Base-by-base conservation (phyloP, 805 yeast genomes). In the Zygosaccharomyces siamensis region DNA sequence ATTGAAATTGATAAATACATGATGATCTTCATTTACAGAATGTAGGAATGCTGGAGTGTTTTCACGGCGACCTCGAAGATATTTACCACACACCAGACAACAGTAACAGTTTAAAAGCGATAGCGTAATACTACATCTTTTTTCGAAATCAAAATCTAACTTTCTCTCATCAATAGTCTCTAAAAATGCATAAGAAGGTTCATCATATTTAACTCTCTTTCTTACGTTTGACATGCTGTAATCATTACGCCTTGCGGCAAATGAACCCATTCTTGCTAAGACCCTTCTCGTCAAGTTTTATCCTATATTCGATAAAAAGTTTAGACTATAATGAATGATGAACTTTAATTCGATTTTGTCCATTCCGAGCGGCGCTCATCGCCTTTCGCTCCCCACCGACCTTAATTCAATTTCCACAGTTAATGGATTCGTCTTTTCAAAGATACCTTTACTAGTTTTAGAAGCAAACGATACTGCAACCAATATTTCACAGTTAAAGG, bases 1-100 rank as follows among this genome's bases (percentile, higher is more conserved):
- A 11, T 62, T 59, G 46, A 86, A 69, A 58, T 77, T 83, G 43
- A 86, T 71, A 58, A 70, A 86, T 1, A 84, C 74, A 61, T 80
- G 86, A 57, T 85, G 90, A 51, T 76, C 73, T 4, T 72, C 77
- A 49, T 80, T 74, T 16, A 86, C 71, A 1, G 89, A 75, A 62
- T 87, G 95, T 12, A 70, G 60, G 57, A 80, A 84, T 0, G 90
- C 89, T 20, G 81, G 81, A 0, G 90, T 78, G n/a, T 76, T 62
- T 48, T 66, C 69, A 1, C 80, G 76, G 21, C 89, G 72, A 0
- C 95, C 95, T 55, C 81, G 83, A 46, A 79, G 75, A 64, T 80
- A 87, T 57, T 77, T 81, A 30, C 90, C 92, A 66, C 95, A 87
- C 0, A 74, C 75, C 18, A 87, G 66, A 60, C 95, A 87, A 28